Conservation (phyloP, 768 basidiomycete genomes). For the Imleria badia region DNA sequence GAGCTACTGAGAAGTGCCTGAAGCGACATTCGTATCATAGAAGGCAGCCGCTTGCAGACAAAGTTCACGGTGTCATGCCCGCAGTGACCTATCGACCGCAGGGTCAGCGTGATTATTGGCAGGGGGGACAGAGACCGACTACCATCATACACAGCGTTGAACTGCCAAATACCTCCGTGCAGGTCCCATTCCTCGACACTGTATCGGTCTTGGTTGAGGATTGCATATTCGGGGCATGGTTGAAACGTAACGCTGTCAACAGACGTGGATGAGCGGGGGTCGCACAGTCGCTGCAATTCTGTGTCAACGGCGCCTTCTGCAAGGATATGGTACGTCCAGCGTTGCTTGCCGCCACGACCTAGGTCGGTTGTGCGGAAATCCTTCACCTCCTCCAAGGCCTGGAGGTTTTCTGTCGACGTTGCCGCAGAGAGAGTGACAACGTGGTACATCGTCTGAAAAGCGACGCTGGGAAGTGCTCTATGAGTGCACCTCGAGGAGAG, state of each 20-base stretch:
- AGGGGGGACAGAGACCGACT: constrained; percentile 4
- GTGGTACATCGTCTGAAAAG: constrained; percentile 26
- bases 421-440: constrained; percentile 46
- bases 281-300: constrained; percentile 40
- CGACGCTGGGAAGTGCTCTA: neutral
- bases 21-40: constrained; percentile 40
- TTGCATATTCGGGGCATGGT: constrained; percentile 37
- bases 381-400: constrained; percentile 53
- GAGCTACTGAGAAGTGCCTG: constrained; percentile 33
- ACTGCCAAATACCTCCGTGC: constrained; percentile 41
- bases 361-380: constrained; percentile 54
- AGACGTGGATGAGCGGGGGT: constrained; percentile 32
- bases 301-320: constrained; percentile 39
- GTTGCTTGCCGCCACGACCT: constrained; percentile 48
- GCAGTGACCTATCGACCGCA: constrained; percentile 40
- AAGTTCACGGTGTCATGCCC: constrained; percentile 49
- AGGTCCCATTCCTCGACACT: constrained; percentile 42
- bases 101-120: constrained; percentile 27
- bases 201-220: constrained; percentile 43
- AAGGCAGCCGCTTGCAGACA: constrained; percentile 40
- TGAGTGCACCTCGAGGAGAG: constrained; percentile 9
- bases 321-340: constrained; percentile 55
- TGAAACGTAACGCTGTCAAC: constrained; percentile 46
- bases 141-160: constrained; percentile 50
- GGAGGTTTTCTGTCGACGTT: constrained; percentile 45